These are phyloP conservation scores for Ensete ventricosum DNA, from an alignment of 176 grass and related monocot species.

Conservation along the genomic window DNA sequence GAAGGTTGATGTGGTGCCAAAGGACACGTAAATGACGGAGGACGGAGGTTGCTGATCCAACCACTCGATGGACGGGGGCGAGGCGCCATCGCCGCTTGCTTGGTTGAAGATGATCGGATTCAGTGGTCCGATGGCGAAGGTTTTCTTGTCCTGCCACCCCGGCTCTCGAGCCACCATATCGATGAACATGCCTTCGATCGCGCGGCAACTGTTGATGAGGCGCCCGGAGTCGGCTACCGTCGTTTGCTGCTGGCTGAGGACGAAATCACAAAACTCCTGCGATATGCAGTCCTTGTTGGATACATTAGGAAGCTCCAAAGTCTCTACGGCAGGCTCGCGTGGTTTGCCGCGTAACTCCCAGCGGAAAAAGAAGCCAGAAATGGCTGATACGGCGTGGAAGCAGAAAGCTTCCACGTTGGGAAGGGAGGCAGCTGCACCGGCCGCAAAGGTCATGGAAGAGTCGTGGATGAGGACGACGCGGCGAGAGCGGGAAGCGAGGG, in stretches of 20 bases:
- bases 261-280: not conserved
- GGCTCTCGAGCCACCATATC: constrained; percentile 24
- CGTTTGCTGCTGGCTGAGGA: not conserved
- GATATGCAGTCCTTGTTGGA: constrained; percentile 9
- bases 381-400: constrained; percentile 3
- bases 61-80: constrained; percentile 50
- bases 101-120: constrained; percentile 24
- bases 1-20: constrained; percentile 46
- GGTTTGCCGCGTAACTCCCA: constrained; percentile 16
- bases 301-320: not conserved
- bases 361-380: not conserved
- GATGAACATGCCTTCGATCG: constrained; percentile 33
- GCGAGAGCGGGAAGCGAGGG: not conserved
- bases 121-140: constrained; percentile 51
- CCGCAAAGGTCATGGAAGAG: not conserved
- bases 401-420: constrained; percentile 4
- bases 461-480: constrained; percentile 11
- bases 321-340: not conserved
- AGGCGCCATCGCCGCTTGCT: not conserved
- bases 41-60: constrained; percentile 42
- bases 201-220: constrained; percentile 31
- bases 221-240: not conserved
- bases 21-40: constrained; percentile 67
- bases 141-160: constrained; percentile 23
- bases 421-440: not conserved